phyloP scores from a whole-genome alignment of 2,329 filamentous ascomycete species.

The Pleurostoma richardsiae region DNA sequence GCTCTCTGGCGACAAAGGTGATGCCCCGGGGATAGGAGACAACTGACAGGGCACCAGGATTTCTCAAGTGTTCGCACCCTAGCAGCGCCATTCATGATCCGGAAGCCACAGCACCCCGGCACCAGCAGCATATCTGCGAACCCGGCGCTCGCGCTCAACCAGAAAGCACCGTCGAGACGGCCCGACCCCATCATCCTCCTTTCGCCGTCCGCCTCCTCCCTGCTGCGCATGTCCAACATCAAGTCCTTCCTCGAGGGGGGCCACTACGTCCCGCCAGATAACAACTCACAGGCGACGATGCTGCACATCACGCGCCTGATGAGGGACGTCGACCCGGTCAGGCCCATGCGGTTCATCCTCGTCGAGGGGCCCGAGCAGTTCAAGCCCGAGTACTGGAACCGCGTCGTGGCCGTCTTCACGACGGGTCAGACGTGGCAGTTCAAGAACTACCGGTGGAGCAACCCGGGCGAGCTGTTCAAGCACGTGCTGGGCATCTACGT shows the following conservation, averaged over 20 bases:
- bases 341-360: constrained; percentile 86
- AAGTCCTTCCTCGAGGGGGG: constrained; percentile 89
- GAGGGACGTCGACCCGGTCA: constrained; percentile 62
- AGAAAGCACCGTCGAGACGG: constrained; percentile 41
- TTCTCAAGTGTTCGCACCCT: constrained; percentile 91
- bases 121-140: constrained; percentile 29
- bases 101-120: constrained; percentile 42
- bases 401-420: constrained; percentile 93
- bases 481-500: constrained; percentile 85
- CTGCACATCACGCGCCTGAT: constrained; percentile 79
- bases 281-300: constrained; percentile 68
- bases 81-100: constrained; percentile 69
- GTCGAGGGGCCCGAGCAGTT: constrained; percentile 92
- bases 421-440: constrained; percentile 99
- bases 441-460: constrained; percentile 95
- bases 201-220: constrained; percentile 89
- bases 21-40: background rate
- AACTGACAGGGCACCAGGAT: constrained; percentile 52
- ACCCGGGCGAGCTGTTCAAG: constrained; percentile 81
- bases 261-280: constrained; percentile 72
- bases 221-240: constrained; percentile 93
- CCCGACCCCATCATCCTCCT: constrained; percentile 91
- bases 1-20: background rate
- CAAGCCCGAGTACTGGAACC: constrained; percentile 96
- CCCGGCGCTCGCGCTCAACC: constrained; percentile 47